A percentile compares a stretch with the other conserved stretches of the same genome.
Evolutionary conservation across 2,329 filamentous ascomycete species (phyloP).

Genomic region (Nemania sp.): DNA sequence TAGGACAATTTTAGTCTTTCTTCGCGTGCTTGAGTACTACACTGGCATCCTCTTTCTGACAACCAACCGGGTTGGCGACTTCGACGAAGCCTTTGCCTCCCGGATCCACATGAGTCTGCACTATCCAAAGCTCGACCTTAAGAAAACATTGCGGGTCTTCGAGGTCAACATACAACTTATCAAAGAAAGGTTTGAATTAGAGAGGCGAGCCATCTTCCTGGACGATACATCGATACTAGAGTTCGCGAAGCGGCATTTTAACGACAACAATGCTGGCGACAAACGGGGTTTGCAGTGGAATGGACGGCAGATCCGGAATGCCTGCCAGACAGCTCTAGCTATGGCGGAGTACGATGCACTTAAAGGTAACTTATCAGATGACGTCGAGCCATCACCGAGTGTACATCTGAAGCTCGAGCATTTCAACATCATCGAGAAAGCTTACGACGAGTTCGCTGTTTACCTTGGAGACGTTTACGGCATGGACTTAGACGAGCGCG

Average conservation of each 20-base stretch:
- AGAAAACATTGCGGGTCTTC: neutral
- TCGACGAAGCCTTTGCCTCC: conserved; percentile 15
- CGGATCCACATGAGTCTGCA: conserved; percentile 13
- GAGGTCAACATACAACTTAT: conserved; percentile 3
- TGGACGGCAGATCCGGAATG: conserved; percentile 36
- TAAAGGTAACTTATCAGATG: too few relatives aligned
- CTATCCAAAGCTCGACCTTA: conserved; percentile 1
- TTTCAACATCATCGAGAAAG: too few relatives aligned
- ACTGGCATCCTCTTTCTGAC: conserved; percentile 36
- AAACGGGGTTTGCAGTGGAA: conserved; percentile 36
- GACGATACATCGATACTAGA: too few relatives aligned
- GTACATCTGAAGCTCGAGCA: too few relatives aligned
- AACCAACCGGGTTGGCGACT: conserved; percentile 8
- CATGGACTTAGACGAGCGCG: too few relatives aligned
- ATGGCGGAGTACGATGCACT: conserved; percentile 34
- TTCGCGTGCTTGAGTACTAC: conserved; percentile 45
- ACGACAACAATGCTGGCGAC: too few relatives aligned
- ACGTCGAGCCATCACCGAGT: too few relatives aligned
- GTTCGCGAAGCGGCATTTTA: too few relatives aligned
- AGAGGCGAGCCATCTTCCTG: too few relatives aligned
- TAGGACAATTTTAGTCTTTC: conserved; percentile 36
- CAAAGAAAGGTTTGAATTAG: neutral
- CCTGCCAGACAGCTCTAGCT: conserved; percentile 33
- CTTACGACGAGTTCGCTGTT: too few relatives aligned
- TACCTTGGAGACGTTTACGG: too few relatives aligned